Evolutionary conservation across 2,329 filamentous ascomycete genomes (phyloP), one percentile per base, ranked within the genome.

Genomic region (Calonectria pteridis): DNA sequence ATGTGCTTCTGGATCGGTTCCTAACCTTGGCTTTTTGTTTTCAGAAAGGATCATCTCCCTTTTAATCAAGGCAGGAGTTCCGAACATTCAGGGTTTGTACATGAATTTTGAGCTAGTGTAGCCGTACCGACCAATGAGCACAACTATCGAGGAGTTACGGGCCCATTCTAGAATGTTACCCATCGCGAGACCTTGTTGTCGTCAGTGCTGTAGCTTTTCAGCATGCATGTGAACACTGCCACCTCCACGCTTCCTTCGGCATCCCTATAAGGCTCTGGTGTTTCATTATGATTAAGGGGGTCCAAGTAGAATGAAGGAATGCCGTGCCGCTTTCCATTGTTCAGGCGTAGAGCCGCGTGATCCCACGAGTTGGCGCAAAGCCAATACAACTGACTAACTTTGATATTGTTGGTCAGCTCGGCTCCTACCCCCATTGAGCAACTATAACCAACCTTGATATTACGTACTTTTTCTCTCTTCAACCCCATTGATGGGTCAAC

Each of bases 181-280:
- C 55, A 62, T 62, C 10, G 23, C 31, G 35, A 62, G 55, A 62
- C 55, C 55, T 62, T 62, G 55, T 13, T 37, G 23, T 28, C 16
- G 55, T 62, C 55, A 62, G 55, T 62, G 55, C 51, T 62, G 55
- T 62, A 62, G 20, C 55, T 62, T 62, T 40, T 62, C n/a, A 20
- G 33, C 51, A 29, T 62, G 35, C 55, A 62, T 62, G 55, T 35
- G 35, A 62, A 62, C 55, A 62, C 33, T 62, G 55, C 55, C 55
- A 62, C 55, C 33, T 62, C 55, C 55, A 40, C 55, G 55, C n/a
- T 62, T 62, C 55, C n/a, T 62, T 62, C 55, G 55, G 55, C n/a
- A 62, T 40, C 55, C 55, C 55, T 62, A 62, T 62, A 62, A 62
- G 55, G 55, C 55, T 62, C 55, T 35, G 55, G 13, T 40, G 55